Percentiles rank a stretch among this genome's conserved stretches.
These are phyloP conservation scores for Linnemannia schmuckeri DNA, from an alignment of 192 early-diverging fungal species.

Conservation along the genomic window DNA sequence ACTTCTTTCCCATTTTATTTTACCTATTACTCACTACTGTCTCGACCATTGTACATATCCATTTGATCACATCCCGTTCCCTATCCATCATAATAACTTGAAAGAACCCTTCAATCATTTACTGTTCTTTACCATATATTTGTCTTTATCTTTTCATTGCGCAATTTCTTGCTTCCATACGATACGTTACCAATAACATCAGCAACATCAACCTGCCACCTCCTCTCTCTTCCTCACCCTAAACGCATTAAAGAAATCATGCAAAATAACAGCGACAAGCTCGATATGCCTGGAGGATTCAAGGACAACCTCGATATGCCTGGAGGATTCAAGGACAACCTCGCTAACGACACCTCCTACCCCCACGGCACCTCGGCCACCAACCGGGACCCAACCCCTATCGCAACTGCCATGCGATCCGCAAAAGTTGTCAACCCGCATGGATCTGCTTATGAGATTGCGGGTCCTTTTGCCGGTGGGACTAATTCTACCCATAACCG, in stretches of 20 bases:
- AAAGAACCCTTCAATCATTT: not conserved
- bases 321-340: constrained; percentile 31
- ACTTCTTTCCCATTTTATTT: not conserved
- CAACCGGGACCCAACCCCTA: not conserved
- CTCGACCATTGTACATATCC: not conserved
- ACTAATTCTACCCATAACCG: constrained; percentile 8
- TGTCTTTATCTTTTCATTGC: not conserved
- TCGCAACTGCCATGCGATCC: constrained; percentile 30
- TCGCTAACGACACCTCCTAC: not conserved
- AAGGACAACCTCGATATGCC: constrained; percentile 24
- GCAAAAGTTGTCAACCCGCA: constrained; percentile 17
- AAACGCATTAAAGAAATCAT: not conserved
- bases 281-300: constrained; percentile 40
- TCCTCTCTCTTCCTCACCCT: not conserved
- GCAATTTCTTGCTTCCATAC: too few species aligned
- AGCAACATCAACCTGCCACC: not conserved
- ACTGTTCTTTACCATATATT: not conserved
- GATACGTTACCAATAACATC: too few species aligned
- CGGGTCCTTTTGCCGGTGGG: constrained; percentile 19
- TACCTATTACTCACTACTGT: not conserved
- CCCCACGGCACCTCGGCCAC: not conserved
- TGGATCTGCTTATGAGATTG: constrained; percentile 15
- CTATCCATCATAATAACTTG: not conserved
- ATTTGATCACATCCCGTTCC: not conserved
- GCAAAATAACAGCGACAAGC: constrained; percentile 23